These are phyloP conservation scores for Candida endomychidarum DNA, from an alignment of 805 yeast species.

Conservation along the genomic window DNA sequence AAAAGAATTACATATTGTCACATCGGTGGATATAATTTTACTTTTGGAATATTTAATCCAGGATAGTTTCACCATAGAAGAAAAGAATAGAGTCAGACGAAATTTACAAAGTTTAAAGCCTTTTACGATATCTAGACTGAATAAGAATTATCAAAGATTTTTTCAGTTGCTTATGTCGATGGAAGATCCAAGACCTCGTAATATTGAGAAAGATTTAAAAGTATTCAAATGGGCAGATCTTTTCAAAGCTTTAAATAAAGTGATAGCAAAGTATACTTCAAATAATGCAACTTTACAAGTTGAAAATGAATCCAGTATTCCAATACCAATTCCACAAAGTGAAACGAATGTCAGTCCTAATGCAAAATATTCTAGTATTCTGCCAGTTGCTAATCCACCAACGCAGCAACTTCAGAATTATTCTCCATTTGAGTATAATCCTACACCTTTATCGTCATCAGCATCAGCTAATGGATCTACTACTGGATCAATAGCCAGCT, in stretches of 20 bases:
- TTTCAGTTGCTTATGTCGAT: conserved; percentile 54
- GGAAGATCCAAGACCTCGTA: conserved; percentile 64
- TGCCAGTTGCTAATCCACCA: conserved; percentile 1
- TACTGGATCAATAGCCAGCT: not conserved
- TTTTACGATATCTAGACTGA: conserved; percentile 52
- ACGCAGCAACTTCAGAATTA: conserved; percentile 4
- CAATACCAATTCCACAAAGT: conserved; percentile 1
- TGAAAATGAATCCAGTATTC: conserved; percentile 4
- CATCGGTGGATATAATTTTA: conserved; percentile 63
- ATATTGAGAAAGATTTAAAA: conserved; percentile 69
- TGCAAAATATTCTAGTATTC: not conserved
- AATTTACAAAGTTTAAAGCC: conserved; percentile 67
- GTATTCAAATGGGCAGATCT: conserved; percentile 61
- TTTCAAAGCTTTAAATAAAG: conserved; percentile 53
- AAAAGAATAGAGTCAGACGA: conserved; percentile 67
- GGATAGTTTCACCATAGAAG: conserved; percentile 59
- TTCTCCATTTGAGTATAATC: conserved; percentile 1
- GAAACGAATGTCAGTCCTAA: not conserved
- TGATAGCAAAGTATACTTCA: conserved; percentile 55
- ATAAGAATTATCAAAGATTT: conserved; percentile 28
- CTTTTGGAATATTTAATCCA: conserved; percentile 58
- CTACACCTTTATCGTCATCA: not conserved
- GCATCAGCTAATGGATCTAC: not conserved
- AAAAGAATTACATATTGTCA: conserved; percentile 48
- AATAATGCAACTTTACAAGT: conserved; percentile 7